Base-by-base conservation (phyloP, 163 green algal genomes). In the Botryococcus braunii region DNA sequence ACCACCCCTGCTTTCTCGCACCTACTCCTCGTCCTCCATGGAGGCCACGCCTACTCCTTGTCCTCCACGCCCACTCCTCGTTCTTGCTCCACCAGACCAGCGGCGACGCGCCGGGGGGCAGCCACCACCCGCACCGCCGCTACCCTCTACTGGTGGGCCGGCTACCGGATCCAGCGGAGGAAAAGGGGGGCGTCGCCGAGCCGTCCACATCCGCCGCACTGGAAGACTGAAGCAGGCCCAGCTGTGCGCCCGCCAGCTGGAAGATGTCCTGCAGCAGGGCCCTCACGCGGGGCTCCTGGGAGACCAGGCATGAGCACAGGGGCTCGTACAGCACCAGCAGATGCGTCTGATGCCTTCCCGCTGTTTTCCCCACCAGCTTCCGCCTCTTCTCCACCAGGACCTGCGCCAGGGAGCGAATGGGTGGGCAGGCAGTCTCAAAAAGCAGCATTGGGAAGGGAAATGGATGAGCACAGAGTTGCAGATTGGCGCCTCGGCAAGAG, bases 291-390 rank as follows among this genome's bases (percentile, higher is more conserved):
- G 59, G 41, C 49, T 91, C 85, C 32, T 63, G 68, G 59, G 65
- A 83, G 11, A 62, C 66, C 5, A 91, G 71, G 56, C 78, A 84
- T 8, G 63, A 74, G 31, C 69, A 75, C 41, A 92, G 65, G 8
- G 71, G 50, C 17, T 68, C 50, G 71, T 89, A 92, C 37, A 92
- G 27, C 35, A 80, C 64, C 57, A 88, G 69, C 58, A 92, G 70
- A 71, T 90, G 85, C 2, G 77, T 70, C 34, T 80, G 66, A 63
- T 88, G 80, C 35, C 75, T 74, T 2, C 68, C 74, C 50, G 66
- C 63, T 4, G 37, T 46, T 0, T n/a, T n/a, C n/a, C 5, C 43
- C 5, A 71, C 8, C 52, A 82, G 66, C 13, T 66, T 35, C 6
- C 74, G 52, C 56, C 81, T 31, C 25, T 72, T 49, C 43, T 37